Conservation (phyloP, 106 monocot genomes). For the Acanthochlamys bracteata region DNA sequence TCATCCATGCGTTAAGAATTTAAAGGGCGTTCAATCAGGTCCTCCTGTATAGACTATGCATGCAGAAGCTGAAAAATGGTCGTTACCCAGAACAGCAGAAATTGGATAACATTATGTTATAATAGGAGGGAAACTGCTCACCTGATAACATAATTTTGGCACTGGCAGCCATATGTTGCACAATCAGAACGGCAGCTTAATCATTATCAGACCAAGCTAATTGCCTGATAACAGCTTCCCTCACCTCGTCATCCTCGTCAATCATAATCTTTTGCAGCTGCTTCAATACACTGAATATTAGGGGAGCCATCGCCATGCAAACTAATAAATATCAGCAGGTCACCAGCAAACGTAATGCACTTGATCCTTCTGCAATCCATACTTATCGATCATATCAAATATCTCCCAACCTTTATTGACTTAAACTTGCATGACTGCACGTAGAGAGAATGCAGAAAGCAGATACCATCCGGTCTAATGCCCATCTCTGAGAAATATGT, state of each 20-base stretch:
- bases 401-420: conserved; percentile 16
- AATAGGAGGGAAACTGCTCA: no score
- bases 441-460: conserved; percentile 16
- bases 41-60: no score
- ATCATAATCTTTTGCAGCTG: neutral
- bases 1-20: no score
- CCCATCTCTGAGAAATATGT: conserved; percentile 9
- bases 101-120: no score
- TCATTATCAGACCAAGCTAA: no score
- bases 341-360: conserved; percentile 33
- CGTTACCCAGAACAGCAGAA: no score
- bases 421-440: conserved; percentile 22
- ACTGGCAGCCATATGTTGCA: no score
- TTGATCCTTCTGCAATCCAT: conserved; percentile 5
- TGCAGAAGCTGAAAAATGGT: no score
- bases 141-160: no score
- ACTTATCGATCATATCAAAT: conserved; percentile 16
- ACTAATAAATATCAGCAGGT: no score
- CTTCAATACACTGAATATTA: neutral
- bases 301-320: neutral
- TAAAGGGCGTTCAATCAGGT: no score
- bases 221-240: neutral
- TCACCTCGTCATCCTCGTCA: neutral
- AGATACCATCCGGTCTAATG: conserved; percentile 11
- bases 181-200: no score